A percentile compares a stretch with the other conserved stretches of the same genome.
Evolutionary conservation across 805 yeast genomes (phyloP).

Genomic region (Pichia sporocuriosa): DNA sequence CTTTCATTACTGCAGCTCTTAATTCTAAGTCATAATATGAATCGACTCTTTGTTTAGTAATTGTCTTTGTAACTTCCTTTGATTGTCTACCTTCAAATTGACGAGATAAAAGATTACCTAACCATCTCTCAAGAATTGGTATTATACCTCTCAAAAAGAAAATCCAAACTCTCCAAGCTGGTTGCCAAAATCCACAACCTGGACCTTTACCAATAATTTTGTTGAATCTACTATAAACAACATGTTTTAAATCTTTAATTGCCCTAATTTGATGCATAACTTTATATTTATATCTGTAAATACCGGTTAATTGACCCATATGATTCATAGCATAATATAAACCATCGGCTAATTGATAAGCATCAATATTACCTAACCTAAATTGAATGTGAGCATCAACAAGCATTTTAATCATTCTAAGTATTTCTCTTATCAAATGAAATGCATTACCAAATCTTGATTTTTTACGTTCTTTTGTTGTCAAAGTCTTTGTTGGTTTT

Average conservation of each 20-base stretch:
- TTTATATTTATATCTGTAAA: conserved; percentile 91
- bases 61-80: conserved; percentile 86
- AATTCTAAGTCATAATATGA: conserved; percentile 91
- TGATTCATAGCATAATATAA: conserved; percentile 85
- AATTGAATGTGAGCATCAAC: conserved; percentile 94
- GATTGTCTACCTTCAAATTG: conserved; percentile 95
- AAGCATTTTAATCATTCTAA: conserved; percentile 73
- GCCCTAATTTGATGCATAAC: conserved; percentile 98
- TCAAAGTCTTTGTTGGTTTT: conserved; percentile 92
- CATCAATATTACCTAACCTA: conserved; percentile 84
- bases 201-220: conserved; percentile 92
- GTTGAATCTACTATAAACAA: conserved; percentile 81
- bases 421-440: conserved; percentile 84
- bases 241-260: conserved; percentile 91
- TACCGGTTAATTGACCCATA: conserved; percentile 92
- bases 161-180: conserved; percentile 97
- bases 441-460: conserved; percentile 96
- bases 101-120: conserved; percentile 82
- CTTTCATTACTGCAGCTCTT: conserved; percentile 91
- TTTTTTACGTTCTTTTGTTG: conserved; percentile 93
- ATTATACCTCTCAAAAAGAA: conserved; percentile 85
- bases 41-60: conserved; percentile 93
- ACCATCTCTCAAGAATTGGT: conserved; percentile 91
- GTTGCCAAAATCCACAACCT: conserved; percentile 99
- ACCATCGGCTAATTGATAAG: conserved; percentile 94